These are phyloP conservation scores for Chrysochromulina tobinii DNA, from an alignment of 78 protist genomes.

Conservation along the genomic window DNA sequence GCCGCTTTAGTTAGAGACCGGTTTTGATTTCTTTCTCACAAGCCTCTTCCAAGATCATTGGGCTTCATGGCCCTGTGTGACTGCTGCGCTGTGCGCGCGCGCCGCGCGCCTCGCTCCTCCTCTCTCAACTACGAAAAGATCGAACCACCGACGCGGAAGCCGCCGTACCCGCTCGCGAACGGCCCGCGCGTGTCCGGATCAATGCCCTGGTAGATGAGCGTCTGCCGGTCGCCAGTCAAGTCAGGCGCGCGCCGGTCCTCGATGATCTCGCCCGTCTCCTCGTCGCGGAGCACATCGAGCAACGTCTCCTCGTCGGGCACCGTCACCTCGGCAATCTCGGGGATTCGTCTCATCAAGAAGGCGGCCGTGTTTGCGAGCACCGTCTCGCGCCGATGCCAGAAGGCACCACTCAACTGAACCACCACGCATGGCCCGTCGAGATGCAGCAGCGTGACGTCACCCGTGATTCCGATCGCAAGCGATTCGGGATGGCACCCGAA, in stretches of 20 bases:
- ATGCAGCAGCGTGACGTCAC: background rate
- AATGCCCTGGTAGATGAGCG: background rate
- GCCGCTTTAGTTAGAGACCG: too few species aligned
- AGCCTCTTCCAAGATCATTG: too few species aligned
- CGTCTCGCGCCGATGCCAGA: background rate
- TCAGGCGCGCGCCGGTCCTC: background rate
- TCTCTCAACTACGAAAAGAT: too few species aligned
- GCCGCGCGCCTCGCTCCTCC: too few species aligned
- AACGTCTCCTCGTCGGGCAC: background rate
- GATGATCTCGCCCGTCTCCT: background rate
- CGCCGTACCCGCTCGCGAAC: background rate
- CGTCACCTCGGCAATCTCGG: background rate
- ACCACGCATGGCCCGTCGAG: background rate
- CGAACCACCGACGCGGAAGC: too few species aligned
- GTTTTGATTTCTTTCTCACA: too few species aligned
- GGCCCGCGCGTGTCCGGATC: background rate
- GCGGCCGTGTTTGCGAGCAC: background rate
- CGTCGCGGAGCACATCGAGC: background rate
- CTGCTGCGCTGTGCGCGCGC: too few species aligned
- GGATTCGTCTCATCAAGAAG: background rate
- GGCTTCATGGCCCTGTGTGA: too few species aligned
- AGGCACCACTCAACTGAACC: background rate
- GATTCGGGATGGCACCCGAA: background rate
- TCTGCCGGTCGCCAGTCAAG: background rate
- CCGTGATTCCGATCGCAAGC: background rate